These are phyloP conservation scores for Isochrysis galbana DNA, from an alignment of 78 protist species.

Conservation along the genomic window DNA sequence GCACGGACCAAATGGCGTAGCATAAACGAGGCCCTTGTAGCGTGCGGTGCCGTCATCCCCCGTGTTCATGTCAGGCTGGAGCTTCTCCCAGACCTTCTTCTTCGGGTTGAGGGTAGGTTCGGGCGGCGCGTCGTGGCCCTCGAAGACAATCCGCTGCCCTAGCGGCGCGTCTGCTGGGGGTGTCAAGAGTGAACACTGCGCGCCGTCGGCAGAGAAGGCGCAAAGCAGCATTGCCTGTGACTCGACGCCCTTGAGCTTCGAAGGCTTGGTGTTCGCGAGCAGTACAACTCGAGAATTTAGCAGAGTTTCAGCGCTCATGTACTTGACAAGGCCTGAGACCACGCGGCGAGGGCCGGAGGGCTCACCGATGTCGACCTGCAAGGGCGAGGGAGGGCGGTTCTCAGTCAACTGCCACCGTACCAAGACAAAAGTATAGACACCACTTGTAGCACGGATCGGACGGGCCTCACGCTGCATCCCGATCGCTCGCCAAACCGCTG, in stretches of 20 bases:
- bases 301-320: not conserved
- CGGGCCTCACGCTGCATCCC: no score
- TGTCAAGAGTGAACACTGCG: not conserved
- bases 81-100: constrained; percentile 58
- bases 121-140: constrained; percentile 43
- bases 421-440: no score
- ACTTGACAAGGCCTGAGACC: not conserved
- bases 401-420: no score
- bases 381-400: no score
- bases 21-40: constrained; percentile 35
- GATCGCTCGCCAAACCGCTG: no score
- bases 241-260: constrained; percentile 26
- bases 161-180: constrained; percentile 52
- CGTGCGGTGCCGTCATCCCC: constrained; percentile 30
- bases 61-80: constrained; percentile 31
- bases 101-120: constrained; percentile 53
- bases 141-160: constrained; percentile 51
- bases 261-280: constrained; percentile 24
- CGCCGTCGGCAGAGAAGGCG: not conserved
- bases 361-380: no score
- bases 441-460: no score
- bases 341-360: no score
- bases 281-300: not conserved
- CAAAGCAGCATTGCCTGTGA: constrained; percentile 15
- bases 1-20: constrained; percentile 1